These are phyloP conservation scores for Amanita pseudoporphyria DNA, from an alignment of 768 basidiomycete species.

Conservation along the genomic window DNA sequence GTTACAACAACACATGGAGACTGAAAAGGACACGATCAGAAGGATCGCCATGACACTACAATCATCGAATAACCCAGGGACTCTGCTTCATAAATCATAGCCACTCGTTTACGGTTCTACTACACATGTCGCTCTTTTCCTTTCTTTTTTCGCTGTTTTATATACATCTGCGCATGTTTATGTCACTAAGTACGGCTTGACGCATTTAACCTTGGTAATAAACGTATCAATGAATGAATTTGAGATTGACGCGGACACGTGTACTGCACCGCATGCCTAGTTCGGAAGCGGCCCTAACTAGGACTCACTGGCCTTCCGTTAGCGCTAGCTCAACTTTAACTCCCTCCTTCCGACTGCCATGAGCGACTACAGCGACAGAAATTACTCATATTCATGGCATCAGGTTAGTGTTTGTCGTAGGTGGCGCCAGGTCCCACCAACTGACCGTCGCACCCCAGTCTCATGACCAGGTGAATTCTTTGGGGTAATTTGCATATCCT, in stretches of 20 bases:
- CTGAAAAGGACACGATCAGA: constrained; percentile 72
- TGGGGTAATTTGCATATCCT: neutral
- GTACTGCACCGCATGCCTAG: constrained; percentile 2
- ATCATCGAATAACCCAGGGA: constrained; percentile 14
- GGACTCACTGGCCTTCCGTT: neutral
- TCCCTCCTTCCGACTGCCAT: constrained; percentile 17
- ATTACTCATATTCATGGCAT: constrained; percentile 72
- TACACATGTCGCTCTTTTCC: neutral
- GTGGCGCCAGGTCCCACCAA: constrained; percentile 11
- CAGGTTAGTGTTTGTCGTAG: constrained; percentile 41
- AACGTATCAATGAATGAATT: neutral
- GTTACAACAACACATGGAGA: constrained; percentile 74
- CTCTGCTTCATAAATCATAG: neutral
- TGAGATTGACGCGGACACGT: neutral
- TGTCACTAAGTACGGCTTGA: neutral
- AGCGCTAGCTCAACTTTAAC: constrained; percentile 4
- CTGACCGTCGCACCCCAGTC: constrained; percentile 36
- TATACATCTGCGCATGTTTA: constrained; percentile 6
- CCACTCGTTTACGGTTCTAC: constrained; percentile 8
- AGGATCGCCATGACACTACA: constrained; percentile 50
- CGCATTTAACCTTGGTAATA: neutral
- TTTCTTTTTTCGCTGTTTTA: constrained; percentile 1
- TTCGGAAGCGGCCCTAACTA: constrained; percentile 1
- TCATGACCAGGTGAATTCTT: constrained; percentile 65
- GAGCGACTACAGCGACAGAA: constrained; percentile 30